Base-by-base conservation (phyloP, 257 asterid genomes). In the Marsdenia floribunda region DNA sequence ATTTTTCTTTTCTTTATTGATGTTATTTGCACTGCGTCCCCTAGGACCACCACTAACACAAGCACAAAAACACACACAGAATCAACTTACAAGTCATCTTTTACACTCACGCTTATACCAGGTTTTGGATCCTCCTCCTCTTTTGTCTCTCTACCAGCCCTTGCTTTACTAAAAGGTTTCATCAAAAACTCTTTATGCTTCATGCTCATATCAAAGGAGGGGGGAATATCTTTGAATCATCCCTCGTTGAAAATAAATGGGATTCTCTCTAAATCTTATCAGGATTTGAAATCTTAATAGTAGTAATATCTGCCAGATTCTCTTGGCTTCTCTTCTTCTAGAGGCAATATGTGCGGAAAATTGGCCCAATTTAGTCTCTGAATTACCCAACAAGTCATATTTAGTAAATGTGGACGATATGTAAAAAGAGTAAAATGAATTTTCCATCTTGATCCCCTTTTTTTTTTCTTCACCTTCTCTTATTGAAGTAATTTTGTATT, bases 21-120 rank as follows among this genome's bases (percentile, higher is more conserved):
- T 44, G 37, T 40, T 75, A 53, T 52, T 66, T 47, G 59, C 60
- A 22, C 42, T 72, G 78, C 73, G 68, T 70, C 21, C n/a, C 53
- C 70, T 0, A 29, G 90, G 93, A 88, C 93, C 93, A 87, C 93
- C 93, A 85, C 88, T 82, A 76, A 35, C 73, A 77, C 49, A 8
- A 72, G 80, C 85, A 76, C 81, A 71, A 75, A 82, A 73, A 82
- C 81, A 72, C 82, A 63, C 16, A 75, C 29, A 74, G 67, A 81
- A 82, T 78, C 85, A 81, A 72, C 85, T 78, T 72, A 3, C 15
- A 53, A 82, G 82, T 75, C 61, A 19, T 66, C 61, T 55, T 70
- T 81, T 76, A 18, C 72, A 55, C 79, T 70, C 93, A 88, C 85
- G 93, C 91, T 88, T 80, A 83, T 76, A 55, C 26, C 74, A 79